Conservation (phyloP, 2,329 filamentous ascomycete species). For the Paecilomyces variotii region DNA sequence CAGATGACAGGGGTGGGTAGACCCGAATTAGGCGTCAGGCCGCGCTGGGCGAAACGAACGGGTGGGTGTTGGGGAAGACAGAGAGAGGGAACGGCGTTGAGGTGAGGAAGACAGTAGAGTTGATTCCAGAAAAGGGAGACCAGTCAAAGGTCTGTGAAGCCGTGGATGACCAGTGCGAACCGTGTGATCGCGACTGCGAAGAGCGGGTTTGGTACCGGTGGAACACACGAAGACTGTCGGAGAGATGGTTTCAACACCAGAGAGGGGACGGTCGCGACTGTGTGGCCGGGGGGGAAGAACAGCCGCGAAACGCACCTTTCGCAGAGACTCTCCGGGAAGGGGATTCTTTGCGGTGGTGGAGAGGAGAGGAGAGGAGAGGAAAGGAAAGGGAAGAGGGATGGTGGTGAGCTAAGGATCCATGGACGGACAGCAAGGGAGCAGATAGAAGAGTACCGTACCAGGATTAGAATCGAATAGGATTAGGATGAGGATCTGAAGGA, state of each 20-base stretch:
- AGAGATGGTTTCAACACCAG: neutral
- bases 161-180: neutral
- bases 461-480: neutral
- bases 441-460: no score
- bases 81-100: no score
- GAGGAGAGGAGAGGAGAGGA: slow-evolving; percentile 1
- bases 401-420: neutral
- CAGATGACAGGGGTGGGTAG: neutral
- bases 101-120: no score
- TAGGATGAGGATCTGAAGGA: neutral
- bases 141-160: neutral
- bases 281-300: neutral
- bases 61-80: neutral
- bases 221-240: neutral
- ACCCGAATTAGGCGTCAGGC: neutral
- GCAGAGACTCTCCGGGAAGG: neutral
- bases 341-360: slow-evolving; percentile 1
- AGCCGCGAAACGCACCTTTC: neutral
- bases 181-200: neutral
- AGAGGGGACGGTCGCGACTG: neutral
- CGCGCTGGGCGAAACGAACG: neutral
- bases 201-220: neutral
- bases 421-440: neutral
- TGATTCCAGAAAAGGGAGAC: neutral
- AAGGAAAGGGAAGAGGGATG: neutral